These are phyloP conservation scores for Magnusiomyces ingens DNA, from an alignment of 1,139 yeast species.

Conservation along the genomic window DNA sequence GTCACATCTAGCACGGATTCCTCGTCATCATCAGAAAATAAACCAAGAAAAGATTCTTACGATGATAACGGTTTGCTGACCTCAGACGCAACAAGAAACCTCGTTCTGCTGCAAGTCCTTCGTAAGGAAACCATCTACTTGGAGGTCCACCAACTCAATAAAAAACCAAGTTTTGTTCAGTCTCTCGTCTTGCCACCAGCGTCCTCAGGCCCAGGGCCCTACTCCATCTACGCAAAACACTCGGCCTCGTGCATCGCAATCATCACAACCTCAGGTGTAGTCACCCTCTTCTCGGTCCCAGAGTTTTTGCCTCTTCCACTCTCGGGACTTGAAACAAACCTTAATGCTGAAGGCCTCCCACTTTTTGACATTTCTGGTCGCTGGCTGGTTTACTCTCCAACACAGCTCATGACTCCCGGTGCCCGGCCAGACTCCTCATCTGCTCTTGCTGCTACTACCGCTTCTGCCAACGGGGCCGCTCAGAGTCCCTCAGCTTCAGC, in stretches of 20 bases:
- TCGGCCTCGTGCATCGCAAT: conserved; percentile 18
- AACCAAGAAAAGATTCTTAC: not conserved
- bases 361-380: conserved; percentile 24
- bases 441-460: not conserved
- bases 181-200: conserved; percentile 25
- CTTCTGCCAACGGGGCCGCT: not conserved
- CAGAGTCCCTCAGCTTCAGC: conserved; percentile 5
- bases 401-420: conserved; percentile 5
- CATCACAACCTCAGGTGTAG: conserved; percentile 20
- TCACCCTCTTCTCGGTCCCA: conserved; percentile 19
- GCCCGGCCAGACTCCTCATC: conserved; percentile 2
- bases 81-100: conserved; percentile 1
- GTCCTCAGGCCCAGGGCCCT: conserved; percentile 25
- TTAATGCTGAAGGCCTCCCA: conserved; percentile 22
- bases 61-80: conserved; percentile 8
- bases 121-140: conserved; percentile 17
- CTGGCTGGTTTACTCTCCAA: conserved; percentile 25
- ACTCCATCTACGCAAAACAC: conserved; percentile 11
- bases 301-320: conserved; percentile 19
- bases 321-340: conserved; percentile 23
- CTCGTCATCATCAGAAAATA: not conserved
- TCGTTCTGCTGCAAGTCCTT: conserved; percentile 20
- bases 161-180: conserved; percentile 16
- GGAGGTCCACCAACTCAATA: conserved; percentile 19
- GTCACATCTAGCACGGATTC: not conserved